Percentiles rank a stretch among this genome's conserved stretches.
phyloP scores from a whole-genome alignment of 768 basidiomycete genomes.

The Baorangia bicolor region DNA sequence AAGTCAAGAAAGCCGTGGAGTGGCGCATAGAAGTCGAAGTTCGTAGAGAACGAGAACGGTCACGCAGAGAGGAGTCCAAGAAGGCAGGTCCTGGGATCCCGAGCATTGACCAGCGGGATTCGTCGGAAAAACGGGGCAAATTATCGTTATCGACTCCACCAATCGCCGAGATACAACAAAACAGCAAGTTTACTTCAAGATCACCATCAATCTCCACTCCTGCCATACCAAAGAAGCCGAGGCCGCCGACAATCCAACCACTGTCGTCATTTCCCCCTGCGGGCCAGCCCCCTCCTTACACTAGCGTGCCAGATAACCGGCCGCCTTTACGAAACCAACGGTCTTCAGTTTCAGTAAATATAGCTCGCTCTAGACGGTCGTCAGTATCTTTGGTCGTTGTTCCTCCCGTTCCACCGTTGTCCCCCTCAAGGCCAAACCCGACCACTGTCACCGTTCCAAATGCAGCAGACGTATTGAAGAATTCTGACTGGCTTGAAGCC shows the following conservation, averaged over 20 bases:
- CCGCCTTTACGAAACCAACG: constrained; percentile 39
- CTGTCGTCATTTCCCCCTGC: constrained; percentile 27
- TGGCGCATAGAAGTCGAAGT: constrained; percentile 84
- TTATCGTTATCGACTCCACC: constrained; percentile 51
- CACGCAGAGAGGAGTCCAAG: constrained; percentile 66
- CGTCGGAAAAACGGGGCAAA: constrained; percentile 48
- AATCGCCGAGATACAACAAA: constrained; percentile 29
- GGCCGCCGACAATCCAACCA: constrained; percentile 28
- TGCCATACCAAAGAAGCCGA: constrained; percentile 24
- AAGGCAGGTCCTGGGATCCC: constrained; percentile 40
- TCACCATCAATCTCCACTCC: constrained; percentile 20
- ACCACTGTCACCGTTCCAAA: constrained; percentile 32
- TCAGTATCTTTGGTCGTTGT: constrained; percentile 64
- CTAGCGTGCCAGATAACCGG: constrained; percentile 31
- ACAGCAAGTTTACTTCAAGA: constrained; percentile 18
- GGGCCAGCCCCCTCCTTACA: constrained; percentile 72
- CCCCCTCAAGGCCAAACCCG: constrained; percentile 37
- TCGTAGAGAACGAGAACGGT: constrained; percentile 69
- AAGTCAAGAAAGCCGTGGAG: constrained; percentile 82
- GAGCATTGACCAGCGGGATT: constrained; percentile 39
- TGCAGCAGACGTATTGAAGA: constrained; percentile 47
- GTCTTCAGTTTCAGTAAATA: constrained; percentile 43
- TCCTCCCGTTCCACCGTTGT: constrained; percentile 32
- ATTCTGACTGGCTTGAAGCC: constrained; percentile 68
- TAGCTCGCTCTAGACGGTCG: constrained; percentile 46